A percentile compares a stretch with the other conserved stretches of the same genome.
Conservation (phyloP, 2,329 filamentous ascomycete species). For the Thielaviopsis populi region DNA sequence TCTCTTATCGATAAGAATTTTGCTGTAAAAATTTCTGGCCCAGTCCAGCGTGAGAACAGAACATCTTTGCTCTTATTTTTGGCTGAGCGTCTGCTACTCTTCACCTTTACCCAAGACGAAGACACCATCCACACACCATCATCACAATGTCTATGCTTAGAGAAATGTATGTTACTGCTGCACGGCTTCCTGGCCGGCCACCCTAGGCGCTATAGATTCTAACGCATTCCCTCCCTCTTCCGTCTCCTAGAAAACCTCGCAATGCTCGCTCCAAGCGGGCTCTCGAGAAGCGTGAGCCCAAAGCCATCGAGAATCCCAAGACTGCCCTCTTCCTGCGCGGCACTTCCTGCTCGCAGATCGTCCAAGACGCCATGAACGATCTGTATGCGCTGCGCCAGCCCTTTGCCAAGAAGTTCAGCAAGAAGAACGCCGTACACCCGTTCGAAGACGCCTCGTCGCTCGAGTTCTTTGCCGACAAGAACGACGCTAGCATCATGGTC, state of each 20-base stretch:
- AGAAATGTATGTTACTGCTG: slow-evolving; percentile 13
- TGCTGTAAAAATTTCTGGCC: slow-evolving; percentile 15
- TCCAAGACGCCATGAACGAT: slow-evolving; percentile 72
- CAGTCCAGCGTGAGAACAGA: not conserved
- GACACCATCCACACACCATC: not conserved
- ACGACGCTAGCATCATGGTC: slow-evolving; percentile 74
- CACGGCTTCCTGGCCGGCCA: too few species aligned
- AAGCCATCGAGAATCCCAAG: slow-evolving; percentile 79
- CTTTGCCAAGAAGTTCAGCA: slow-evolving; percentile 77
- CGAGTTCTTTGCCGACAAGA: slow-evolving; percentile 94
- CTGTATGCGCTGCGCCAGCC: slow-evolving; percentile 74
- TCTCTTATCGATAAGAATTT: slow-evolving; percentile 14
- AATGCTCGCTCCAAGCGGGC: slow-evolving; percentile 86
- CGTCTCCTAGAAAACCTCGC: slow-evolving; percentile 37
- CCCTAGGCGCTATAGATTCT: not conserved
- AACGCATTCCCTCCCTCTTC: not conserved
- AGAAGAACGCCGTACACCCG: slow-evolving; percentile 91
- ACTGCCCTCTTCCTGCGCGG: slow-evolving; percentile 79
- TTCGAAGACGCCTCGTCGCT: slow-evolving; percentile 81
- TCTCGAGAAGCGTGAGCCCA: slow-evolving; percentile 83
- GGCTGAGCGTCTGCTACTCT: slow-evolving; percentile 3
- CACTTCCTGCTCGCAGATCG: slow-evolving; percentile 65
- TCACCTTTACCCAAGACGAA: not conserved
- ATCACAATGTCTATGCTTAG: slow-evolving; percentile 16
- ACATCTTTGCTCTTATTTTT: slow-evolving; percentile 4